phyloP scores from a whole-genome alignment of 2,329 filamentous ascomycete genomes.

The Nemania serpens region DNA sequence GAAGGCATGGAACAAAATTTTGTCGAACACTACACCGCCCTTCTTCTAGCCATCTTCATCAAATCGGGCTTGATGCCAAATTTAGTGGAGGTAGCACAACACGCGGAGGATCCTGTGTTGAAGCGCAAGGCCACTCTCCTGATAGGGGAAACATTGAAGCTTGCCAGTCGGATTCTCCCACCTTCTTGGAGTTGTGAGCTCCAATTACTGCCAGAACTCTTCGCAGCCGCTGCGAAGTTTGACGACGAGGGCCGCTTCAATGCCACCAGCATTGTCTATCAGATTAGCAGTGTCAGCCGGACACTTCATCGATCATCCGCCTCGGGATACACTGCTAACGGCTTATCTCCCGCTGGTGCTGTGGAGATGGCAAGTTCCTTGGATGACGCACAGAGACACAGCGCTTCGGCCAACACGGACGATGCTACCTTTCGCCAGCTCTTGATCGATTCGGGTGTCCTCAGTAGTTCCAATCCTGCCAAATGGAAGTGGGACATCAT shows the following conservation, averaged over 20 bases:
- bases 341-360: constrained; percentile 50
- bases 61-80: constrained; percentile 73
- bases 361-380: constrained; percentile 54
- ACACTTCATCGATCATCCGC: constrained; percentile 82
- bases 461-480: constrained; percentile 85
- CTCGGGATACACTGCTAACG: constrained; percentile 46
- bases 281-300: constrained; percentile 95
- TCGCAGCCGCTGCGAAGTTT: constrained; percentile 76
- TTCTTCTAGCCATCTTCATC: constrained; percentile 84
- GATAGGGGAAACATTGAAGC: constrained; percentile 87
- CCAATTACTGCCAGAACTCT: constrained; percentile 85
- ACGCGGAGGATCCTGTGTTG: constrained; percentile 69
- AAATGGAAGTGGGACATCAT: constrained; percentile 99
- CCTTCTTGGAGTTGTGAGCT: constrained; percentile 80
- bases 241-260: constrained; percentile 73
- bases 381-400: constrained; percentile 61
- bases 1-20: constrained; percentile 78
- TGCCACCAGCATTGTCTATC: constrained; percentile 90
- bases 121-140: constrained; percentile 89
- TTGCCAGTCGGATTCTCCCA: constrained; percentile 84
- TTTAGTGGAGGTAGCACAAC: constrained; percentile 67
- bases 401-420: constrained; percentile 56
- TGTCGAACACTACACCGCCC: constrained; percentile 90
- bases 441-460: constrained; percentile 78
- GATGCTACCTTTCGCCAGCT: constrained; percentile 68